Percentiles rank a stretch among this genome's conserved stretches.
Conservation (phyloP, 306 rosid species). For the Styphnolobium japonicum region DNA sequence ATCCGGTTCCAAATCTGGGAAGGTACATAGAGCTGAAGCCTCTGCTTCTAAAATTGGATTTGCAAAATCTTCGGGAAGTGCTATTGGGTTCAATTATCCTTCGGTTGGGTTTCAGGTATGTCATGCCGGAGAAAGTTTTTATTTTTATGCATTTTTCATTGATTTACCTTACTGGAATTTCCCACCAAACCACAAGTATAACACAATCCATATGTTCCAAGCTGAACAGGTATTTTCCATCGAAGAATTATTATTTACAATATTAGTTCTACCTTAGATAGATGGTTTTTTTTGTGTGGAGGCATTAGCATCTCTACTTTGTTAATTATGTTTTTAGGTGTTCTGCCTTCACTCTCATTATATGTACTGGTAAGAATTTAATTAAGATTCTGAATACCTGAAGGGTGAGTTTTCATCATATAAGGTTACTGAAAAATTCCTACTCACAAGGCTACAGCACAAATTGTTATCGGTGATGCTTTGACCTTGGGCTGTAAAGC, state of each 20-base stretch:
- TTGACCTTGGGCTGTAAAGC: neutral
- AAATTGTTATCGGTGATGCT: neutral
- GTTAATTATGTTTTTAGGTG: neutral
- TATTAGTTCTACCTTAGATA: neutral
- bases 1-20: slow-evolving; percentile 46
- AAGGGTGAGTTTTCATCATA: neutral
- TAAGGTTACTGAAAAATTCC: neutral
- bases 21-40: slow-evolving; percentile 34
- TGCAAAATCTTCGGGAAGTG: slow-evolving; percentile 32
- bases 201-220: neutral
- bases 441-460: neutral
- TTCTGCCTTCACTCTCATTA: neutral
- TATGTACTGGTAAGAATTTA: neutral
- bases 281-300: neutral
- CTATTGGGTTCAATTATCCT: slow-evolving; percentile 68
- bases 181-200: neutral
- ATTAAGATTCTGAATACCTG: neutral
- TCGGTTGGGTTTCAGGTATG: slow-evolving; percentile 56
- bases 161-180: neutral
- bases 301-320: neutral
- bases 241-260: neutral
- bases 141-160: neutral
- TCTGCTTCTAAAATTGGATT: slow-evolving; percentile 44
- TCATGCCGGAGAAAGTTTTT: neutral
- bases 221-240: neutral